Conservation (phyloP, 208 protist genomes). For the Trypanosoma mega region DNA sequence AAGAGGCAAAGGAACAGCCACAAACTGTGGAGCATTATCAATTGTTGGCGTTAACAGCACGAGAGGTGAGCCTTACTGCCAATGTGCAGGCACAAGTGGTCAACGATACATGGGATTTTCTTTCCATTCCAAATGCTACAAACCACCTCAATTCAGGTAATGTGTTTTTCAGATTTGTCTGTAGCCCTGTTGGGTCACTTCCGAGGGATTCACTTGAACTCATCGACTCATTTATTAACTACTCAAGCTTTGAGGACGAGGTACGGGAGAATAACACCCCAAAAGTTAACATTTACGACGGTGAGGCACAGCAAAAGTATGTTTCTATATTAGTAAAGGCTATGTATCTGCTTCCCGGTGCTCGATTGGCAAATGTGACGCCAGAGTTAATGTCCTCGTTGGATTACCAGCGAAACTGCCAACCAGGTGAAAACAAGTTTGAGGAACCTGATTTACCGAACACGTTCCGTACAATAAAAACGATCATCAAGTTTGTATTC, state of each 20-base stretch:
- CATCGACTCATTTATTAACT: slow-evolving; percentile 74
- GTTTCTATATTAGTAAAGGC: slow-evolving; percentile 82
- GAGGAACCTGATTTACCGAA: slow-evolving; percentile 47
- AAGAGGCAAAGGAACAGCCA: background rate
- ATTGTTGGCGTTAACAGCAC: slow-evolving; percentile 63
- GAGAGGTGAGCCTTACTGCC: slow-evolving; percentile 39
- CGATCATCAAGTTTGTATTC: slow-evolving; percentile 80
- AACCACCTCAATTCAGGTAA: slow-evolving; percentile 62
- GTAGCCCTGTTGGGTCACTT: slow-evolving; percentile 34
- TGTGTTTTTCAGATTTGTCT: slow-evolving; percentile 81
- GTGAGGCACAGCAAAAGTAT: slow-evolving; percentile 55
- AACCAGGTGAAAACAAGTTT: slow-evolving; percentile 70
- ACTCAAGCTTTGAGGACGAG: slow-evolving; percentile 69
- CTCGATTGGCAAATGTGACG: slow-evolving; percentile 50
- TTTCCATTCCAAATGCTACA: slow-evolving; percentile 34
- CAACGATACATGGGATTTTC: slow-evolving; percentile 76
- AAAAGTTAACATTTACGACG: slow-evolving; percentile 58
- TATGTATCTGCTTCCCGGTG: slow-evolving; percentile 87
- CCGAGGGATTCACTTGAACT: slow-evolving; percentile 49
- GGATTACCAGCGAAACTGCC: slow-evolving; percentile 83
- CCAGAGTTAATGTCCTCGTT: slow-evolving; percentile 61
- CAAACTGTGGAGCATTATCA: slow-evolving; percentile 72
- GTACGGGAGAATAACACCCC: slow-evolving; percentile 79
- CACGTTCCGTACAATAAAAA: slow-evolving; percentile 78
- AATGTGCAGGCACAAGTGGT: slow-evolving; percentile 43